phyloP scores from a whole-genome alignment of 345 rosid species.

The Gossypium mustelinum region DNA sequence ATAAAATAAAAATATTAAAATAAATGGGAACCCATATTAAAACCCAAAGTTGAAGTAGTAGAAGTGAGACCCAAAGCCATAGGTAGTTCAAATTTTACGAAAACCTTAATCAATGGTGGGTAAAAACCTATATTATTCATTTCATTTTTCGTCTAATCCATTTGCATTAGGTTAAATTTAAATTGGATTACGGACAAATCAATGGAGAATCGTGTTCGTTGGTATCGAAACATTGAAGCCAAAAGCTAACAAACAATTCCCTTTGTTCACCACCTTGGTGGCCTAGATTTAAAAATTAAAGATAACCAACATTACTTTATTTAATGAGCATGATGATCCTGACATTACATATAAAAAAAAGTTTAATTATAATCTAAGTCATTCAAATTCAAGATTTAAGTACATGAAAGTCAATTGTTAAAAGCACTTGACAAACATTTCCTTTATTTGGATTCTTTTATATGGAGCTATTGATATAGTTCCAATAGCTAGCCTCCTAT shows the following conservation, averaged over 20 bases:
- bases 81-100: background rate
- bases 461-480: slow-evolving; percentile 16
- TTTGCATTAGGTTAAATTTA: background rate
- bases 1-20: no score
- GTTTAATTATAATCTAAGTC: no score
- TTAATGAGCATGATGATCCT: background rate
- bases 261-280: slow-evolving; percentile 1
- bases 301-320: background rate
- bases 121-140: background rate
- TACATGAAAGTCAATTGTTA: background rate
- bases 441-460: slow-evolving; percentile 17
- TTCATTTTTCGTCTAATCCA: background rate
- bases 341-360: background rate
- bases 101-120: background rate
- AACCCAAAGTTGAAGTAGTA: no score
- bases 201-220: background rate
- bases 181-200: background rate
- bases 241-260: slow-evolving; percentile 16
- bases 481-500: slow-evolving; percentile 15
- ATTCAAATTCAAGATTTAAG: background rate
- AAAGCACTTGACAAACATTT: background rate
- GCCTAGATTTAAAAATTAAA: background rate
- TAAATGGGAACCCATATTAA: no score
- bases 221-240: background rate
- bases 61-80: no score